Evolutionary conservation across 257 asterid species (phyloP).

Genomic region (Henckelia pumila): DNA sequence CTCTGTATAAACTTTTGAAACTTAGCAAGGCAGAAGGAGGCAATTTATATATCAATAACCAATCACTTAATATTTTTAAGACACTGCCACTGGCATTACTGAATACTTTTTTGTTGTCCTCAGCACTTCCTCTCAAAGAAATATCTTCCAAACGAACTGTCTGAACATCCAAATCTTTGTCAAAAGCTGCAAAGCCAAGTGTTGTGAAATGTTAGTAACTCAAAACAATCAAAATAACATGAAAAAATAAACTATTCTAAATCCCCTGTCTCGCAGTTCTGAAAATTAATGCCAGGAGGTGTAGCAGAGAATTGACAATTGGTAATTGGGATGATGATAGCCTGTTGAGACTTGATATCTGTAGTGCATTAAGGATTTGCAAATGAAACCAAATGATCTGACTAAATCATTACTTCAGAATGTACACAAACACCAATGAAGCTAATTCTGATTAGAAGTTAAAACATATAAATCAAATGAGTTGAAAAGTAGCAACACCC

Average conservation of each 20-base stretch:
- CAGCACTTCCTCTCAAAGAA: conserved; percentile 42
- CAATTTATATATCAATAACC: conserved; percentile 6
- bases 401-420: neutral
- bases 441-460: conserved; percentile 8
- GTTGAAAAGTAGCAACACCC: conserved; percentile 7
- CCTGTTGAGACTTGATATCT: neutral
- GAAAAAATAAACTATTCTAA: neutral
- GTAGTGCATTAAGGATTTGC: conserved; percentile 8
- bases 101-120: conserved; percentile 51
- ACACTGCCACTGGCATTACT: conserved; percentile 27
- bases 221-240: conserved; percentile 12
- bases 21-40: neutral
- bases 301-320: neutral
- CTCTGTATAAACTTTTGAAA: neutral
- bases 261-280: conserved; percentile 7
- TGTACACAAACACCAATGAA: conserved; percentile 4
- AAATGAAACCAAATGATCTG: conserved; percentile 12
- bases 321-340: neutral
- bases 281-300: neutral
- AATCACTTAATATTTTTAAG: conserved; percentile 12
- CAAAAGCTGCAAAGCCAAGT: conserved; percentile 38
- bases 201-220: conserved; percentile 14
- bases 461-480: neutral
- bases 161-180: conserved; percentile 30
- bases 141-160: conserved; percentile 33